Evolutionary conservation across 495 filamentous ascomycete genomes (phyloP), one percentile per base, ranked within the genome.

Genomic region (Parathielavia hyrcaniae): DNA sequence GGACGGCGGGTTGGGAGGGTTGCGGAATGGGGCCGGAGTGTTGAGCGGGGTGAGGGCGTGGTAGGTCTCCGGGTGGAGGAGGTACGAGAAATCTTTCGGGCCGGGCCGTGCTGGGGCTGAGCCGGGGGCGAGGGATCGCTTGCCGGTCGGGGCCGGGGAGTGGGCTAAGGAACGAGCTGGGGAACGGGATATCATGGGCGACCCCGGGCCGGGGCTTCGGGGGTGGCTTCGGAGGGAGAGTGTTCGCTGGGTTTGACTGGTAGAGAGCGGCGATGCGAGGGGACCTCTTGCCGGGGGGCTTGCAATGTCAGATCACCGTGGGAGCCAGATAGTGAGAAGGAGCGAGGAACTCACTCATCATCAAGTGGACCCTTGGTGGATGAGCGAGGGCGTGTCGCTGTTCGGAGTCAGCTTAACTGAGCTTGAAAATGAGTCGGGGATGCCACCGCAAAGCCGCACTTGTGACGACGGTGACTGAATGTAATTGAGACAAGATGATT

Each of bases 61-160:
- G 77, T 87, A 97, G 60, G 88, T 84, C 60, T 86, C 82, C 3
- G 89, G 88, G 36, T 83, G 79, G 19, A 91, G 80, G 57, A 96
- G 83, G 71, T 84, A 92, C 47, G 81, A 83, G 63, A 93, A 86
- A 72, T 95, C 88, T 65, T 87, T 89, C 39, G 76, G 73, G 32
- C 69, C 54, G 7, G 32, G 44, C 12, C 22, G 17, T 2, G 41
- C 20, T 12, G 57, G 55, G 67, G 69, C 26, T 59, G 62, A 16
- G 39, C 55, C 10, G 40, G 48, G 13, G 61, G 60, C 41, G 38
- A 45, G 7, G 9, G 13, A 23, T 16, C 50, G 57, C 22, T 22
- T 48, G 32, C 45, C 53, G n/a, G 39, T 50, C 13, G 65, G 61
- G 4, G 53, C 60, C 2, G 63, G 65, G 4, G 67, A 67, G 13